Evolutionary conservation across 2,329 filamentous ascomycete genomes (phyloP), one percentile per base, ranked within the genome.

Genomic region (Periconia macrospinosa): DNA sequence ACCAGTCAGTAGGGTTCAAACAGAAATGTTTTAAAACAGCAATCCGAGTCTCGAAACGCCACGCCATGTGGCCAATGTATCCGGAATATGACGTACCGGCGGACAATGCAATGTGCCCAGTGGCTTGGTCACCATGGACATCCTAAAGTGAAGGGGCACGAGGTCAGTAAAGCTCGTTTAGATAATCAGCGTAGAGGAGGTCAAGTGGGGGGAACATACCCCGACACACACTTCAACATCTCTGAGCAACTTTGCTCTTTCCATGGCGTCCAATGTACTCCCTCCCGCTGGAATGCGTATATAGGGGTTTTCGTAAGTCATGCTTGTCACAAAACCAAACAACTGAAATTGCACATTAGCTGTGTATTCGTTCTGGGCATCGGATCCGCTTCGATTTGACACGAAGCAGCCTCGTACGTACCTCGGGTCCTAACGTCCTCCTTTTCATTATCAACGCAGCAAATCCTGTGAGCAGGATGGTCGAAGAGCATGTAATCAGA

Each of bases 61-160:
- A 27, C 23, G 23, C 23, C 23, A 27, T 27, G 23, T 27, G 23
- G 23, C 5, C 23, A 27, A 27, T 27, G 23, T 27, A 8, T 8
- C 23, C 23, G 2, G 65, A 60, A 14, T 68, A 1, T 2, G 67
- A 62, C 6, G 64, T 61, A 1, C 68, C 68, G 0, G 70, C 64
- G 14, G 72, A 68, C n/a, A 75, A 57, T 0, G 71, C 72, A 40
- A 75, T 67, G 41, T 74, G 71, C 1, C 72, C 73, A n/a, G 73
- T 53, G 1, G 67, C 60, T 3, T 60, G 50, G 1, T 68, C 49
- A 1, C 62, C 65, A 17, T 53, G 45, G 0, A 73, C 72, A 47
- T 75, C 72, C 23, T 27, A 27, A 27, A 27, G 23, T 8, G 23
- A 8, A 5, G 23, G 8, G 5, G 8, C 8, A 27, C 23, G 23